A percentile compares a stretch with the other conserved stretches of the same genome.
phyloP scores from a whole-genome alignment of 2,329 filamentous ascomycete genomes.

The Fusarium nodosum region DNA sequence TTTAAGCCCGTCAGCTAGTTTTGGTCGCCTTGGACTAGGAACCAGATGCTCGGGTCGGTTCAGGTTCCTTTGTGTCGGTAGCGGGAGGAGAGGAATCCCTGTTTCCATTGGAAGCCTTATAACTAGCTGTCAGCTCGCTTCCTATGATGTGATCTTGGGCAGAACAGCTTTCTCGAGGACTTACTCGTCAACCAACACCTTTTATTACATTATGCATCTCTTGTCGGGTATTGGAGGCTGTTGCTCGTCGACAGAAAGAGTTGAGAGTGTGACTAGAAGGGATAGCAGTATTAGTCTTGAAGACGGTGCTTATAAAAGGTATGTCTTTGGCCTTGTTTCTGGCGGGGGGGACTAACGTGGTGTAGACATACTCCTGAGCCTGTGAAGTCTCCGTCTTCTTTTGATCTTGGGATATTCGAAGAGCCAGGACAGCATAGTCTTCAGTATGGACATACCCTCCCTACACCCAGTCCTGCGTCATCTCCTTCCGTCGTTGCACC shows the following conservation, averaged over 20 bases:
- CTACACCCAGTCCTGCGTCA: conserved; percentile 19
- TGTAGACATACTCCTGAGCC: conserved; percentile 9
- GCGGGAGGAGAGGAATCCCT: conserved; percentile 9
- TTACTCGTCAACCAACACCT: neutral
- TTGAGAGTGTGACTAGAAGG: conserved; percentile 13
- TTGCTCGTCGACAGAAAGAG: conserved; percentile 24
- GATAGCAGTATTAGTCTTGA: conserved; percentile 47
- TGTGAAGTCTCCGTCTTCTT: conserved; percentile 2
- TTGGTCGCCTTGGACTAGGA: conserved; percentile 20
- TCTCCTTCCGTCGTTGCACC: conserved; percentile 9
- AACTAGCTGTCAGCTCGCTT: conserved; percentile 24
- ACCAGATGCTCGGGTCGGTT: conserved; percentile 26
- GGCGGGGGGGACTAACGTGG: conserved; percentile 4
- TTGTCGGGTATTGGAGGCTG: conserved; percentile 41
- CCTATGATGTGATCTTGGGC: neutral
- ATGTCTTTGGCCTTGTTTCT: neutral
- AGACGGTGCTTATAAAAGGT: conserved; percentile 21
- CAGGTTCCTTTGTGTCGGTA: conserved; percentile 39
- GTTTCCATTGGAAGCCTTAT: conserved; percentile 20
- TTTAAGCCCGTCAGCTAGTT: neutral
- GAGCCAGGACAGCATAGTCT: neutral
- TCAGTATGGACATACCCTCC: conserved; percentile 19
- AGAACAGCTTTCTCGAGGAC: neutral
- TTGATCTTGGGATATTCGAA: conserved; percentile 1
- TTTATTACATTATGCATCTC: conserved; percentile 29